These are phyloP conservation scores for Thielaviopsis populi DNA, from an alignment of 2,329 filamentous ascomycete species.

Conservation along the genomic window DNA sequence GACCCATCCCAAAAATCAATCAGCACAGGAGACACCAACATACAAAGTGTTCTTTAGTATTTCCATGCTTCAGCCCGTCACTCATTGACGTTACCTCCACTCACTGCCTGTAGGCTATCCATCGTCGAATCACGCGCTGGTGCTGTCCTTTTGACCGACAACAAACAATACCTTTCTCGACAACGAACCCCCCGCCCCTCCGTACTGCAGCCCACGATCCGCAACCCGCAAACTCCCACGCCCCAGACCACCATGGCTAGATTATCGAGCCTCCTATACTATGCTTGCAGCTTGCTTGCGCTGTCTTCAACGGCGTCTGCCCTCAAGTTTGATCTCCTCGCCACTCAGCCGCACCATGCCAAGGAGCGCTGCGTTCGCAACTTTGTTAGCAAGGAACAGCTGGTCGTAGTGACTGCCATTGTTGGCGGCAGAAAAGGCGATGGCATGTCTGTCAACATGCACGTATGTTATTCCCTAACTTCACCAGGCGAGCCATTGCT, in stretches of 20 bases:
- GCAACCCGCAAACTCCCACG: background rate
- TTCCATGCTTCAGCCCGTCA: background rate
- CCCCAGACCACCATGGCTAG: constrained; percentile 11
- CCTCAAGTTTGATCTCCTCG: constrained; percentile 85
- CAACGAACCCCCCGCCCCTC: background rate
- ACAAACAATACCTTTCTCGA: background rate
- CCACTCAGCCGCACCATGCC: constrained; percentile 42
- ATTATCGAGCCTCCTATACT: constrained; percentile 33
- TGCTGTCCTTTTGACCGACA: background rate
- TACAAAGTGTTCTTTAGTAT: background rate
- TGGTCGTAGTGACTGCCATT: constrained; percentile 89
- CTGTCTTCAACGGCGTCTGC: constrained; percentile 43
- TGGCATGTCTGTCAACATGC: constrained; percentile 86
- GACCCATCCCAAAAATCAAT: background rate
- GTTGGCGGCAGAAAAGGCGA: constrained; percentile 77
- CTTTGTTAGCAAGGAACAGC: constrained; percentile 79
- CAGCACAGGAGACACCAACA: background rate
- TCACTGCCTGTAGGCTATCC: background rate
- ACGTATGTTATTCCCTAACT: constrained; percentile 41
- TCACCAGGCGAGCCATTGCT: background rate
- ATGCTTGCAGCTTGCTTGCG: constrained; percentile 42
- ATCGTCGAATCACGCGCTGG: background rate
- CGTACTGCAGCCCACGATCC: background rate
- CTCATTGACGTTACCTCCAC: background rate
- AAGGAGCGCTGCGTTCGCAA: constrained; percentile 89